phyloP scores from a whole-genome alignment of 2,329 filamentous ascomycete genomes.

The Xylaria sp. region DNA sequence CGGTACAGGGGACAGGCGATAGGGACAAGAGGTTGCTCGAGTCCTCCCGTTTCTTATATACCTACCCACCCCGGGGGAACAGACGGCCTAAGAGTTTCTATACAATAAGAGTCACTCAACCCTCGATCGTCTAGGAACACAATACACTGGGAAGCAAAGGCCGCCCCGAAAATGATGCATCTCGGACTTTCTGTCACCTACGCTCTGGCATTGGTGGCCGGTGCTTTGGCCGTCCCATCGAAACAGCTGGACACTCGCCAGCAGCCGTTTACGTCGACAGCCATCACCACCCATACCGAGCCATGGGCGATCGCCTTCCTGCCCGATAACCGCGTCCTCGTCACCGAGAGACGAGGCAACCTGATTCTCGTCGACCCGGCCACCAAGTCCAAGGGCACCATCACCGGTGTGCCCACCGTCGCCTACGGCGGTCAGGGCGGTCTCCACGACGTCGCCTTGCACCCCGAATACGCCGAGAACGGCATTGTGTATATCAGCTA shows the following conservation, averaged over 20 bases:
- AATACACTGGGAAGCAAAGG: slow-evolving; percentile 31
- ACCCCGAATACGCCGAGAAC: slow-evolving; percentile 39
- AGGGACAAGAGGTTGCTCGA: slow-evolving; percentile 25
- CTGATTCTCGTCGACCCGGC: slow-evolving; percentile 36
- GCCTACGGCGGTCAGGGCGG: slow-evolving; percentile 39
- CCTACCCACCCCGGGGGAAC: slow-evolving; percentile 24
- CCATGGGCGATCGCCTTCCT: slow-evolving; percentile 40
- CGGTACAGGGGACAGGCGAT: slow-evolving; percentile 13
- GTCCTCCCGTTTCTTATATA: slow-evolving; percentile 34
- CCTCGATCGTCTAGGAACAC: slow-evolving; percentile 29
- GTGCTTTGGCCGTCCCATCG: slow-evolving; percentile 34
- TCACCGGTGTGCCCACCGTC: slow-evolving; percentile 39
- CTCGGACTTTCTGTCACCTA: slow-evolving; percentile 35
- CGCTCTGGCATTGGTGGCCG: slow-evolving; percentile 34
- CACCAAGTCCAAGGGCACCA: slow-evolving; percentile 32
- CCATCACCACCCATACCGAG: slow-evolving; percentile 30
- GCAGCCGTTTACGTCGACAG: slow-evolving; percentile 30
- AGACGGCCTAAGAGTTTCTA: slow-evolving; percentile 24
- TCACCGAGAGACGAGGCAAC: slow-evolving; percentile 38
- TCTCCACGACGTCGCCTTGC: slow-evolving; percentile 38
- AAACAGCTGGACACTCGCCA: slow-evolving; percentile 35
- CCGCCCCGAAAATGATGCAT: slow-evolving; percentile 32
- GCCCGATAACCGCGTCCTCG: slow-evolving; percentile 37
- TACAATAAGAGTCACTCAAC: slow-evolving; percentile 28
- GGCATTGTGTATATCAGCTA: slow-evolving; percentile 39